phyloP scores from a whole-genome alignment of 257 asterid species.

The Ocimum tenuiflorum region DNA sequence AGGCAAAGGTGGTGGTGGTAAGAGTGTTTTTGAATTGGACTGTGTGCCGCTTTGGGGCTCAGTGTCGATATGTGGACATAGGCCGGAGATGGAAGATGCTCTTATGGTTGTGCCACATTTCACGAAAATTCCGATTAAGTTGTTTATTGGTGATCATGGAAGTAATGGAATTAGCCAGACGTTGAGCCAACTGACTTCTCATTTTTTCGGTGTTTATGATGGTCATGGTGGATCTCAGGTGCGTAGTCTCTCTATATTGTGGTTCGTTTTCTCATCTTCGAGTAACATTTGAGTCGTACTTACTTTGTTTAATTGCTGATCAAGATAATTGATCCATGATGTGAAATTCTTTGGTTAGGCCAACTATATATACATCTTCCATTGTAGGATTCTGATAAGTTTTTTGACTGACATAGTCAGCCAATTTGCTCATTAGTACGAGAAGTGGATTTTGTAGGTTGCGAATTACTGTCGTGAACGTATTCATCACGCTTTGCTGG shows the following conservation, averaged over 20 bases:
- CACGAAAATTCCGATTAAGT: conserved; percentile 63
- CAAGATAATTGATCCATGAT: neutral
- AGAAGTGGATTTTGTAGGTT: conserved; percentile 36
- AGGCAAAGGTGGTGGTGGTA: conserved; percentile 37
- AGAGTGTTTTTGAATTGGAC: conserved; percentile 72
- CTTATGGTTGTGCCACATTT: conserved; percentile 52
- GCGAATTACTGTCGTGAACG: conserved; percentile 75
- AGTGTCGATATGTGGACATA: conserved; percentile 57
- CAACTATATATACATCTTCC: neutral
- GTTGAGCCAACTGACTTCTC: conserved; percentile 63
- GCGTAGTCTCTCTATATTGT: neutral
- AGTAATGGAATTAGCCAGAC: conserved; percentile 50
- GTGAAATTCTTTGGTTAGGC: neutral
- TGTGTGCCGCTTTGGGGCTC: conserved; percentile 89
- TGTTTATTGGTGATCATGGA: conserved; percentile 53
- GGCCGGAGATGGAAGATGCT: conserved; percentile 94
- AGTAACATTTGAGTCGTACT: neutral
- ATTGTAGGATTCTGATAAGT: neutral
- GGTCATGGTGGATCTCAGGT: conserved; percentile 99
- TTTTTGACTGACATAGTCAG: too few relatives aligned
- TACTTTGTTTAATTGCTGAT: neutral
- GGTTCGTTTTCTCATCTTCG: too few relatives aligned
- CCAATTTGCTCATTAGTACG: neutral
- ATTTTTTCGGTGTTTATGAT: conserved; percentile 83
- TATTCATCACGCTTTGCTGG: conserved; percentile 60